Evolutionary conservation across 805 yeast genomes (phyloP), one percentile per base, ranked within the genome.

Genomic region (Lachancea mirantina): DNA sequence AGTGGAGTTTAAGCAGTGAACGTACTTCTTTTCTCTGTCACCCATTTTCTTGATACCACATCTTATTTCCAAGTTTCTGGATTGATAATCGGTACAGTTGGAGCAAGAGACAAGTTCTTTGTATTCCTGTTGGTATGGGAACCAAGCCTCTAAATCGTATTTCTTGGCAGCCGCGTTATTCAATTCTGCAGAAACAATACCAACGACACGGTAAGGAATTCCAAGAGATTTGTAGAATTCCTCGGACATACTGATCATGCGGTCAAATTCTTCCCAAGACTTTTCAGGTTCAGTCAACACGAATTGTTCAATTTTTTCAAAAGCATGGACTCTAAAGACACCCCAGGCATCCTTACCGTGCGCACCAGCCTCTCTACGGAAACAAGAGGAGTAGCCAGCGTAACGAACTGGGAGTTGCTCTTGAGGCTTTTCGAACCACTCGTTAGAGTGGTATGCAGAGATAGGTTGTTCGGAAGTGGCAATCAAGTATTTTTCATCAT

Each of bases 281-380:
- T 88, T 84, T 61, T 88, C 97, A 36, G 98, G 98, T 70, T 92
- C 98, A 42, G 97, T 81, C 51, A 92, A 61, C 49, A 82, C 79
- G 58, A 92, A 92, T 67, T 92, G 98, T 69, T 92, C 98, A 54
- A 92, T 85, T 68, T 92, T 92, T 69, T 92, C 98, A 57, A 92
- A 92, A 42, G 94, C 94, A 59, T 92, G 98, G 39, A 92, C 97
- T 68, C 98, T 82, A 78, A 92, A 92, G 46, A 92, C 87, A 67
- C 98, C 98, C 98, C 98, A 92, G 30, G 98, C 98, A 57, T 92
- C 98, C 63, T 89, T 89, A 62, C 98, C 98, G 55, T 89, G 97
- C 46, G 96, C 80, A 48, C 98, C 98, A 38, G 98, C 98, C 70
- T 92, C 98, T 69, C 98, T 84, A 67, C 98, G 80, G 79, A 92